phyloP scores from a whole-genome alignment of 768 basidiomycete species.

The Saitozyma sp. region DNA sequence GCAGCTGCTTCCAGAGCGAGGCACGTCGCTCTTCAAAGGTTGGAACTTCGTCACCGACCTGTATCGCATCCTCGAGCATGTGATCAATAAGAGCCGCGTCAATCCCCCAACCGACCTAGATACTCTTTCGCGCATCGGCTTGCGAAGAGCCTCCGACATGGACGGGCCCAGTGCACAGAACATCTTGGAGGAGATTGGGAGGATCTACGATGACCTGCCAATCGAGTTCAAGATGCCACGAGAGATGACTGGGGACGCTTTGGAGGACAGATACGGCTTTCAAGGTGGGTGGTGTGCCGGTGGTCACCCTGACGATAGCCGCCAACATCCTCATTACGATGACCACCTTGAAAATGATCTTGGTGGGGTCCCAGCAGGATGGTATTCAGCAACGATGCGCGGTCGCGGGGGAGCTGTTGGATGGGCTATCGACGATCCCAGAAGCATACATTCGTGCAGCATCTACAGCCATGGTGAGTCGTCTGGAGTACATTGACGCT shows the following conservation, averaged over 20 bases:
- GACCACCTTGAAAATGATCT: not conserved
- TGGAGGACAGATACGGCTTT: not conserved
- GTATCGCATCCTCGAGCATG: conserved; percentile 1
- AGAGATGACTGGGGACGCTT: not conserved
- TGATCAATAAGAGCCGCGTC: not conserved
- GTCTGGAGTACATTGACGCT: not conserved
- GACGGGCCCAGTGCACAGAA: not conserved
- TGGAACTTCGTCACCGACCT: conserved; percentile 2
- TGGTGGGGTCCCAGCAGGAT: not conserved
- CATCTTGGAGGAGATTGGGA: not conserved
- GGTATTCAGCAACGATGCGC: not conserved
- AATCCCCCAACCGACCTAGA: not conserved
- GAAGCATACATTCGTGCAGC: not conserved
- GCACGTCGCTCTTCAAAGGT: not conserved
- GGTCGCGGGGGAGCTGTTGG: not conserved
- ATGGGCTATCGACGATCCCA: not conserved
- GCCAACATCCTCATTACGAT: not conserved
- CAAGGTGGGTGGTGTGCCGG: not conserved
- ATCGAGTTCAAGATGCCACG: not conserved
- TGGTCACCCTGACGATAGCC: not conserved
- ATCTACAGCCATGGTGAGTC: not conserved
- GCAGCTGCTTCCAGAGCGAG: not conserved
- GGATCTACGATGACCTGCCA: not conserved
- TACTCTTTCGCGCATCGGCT: not conserved
- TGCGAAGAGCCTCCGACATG: not conserved